These are phyloP conservation scores for Lepidium africanum DNA, from an alignment of 345 rosid species.

Conservation along the genomic window DNA sequence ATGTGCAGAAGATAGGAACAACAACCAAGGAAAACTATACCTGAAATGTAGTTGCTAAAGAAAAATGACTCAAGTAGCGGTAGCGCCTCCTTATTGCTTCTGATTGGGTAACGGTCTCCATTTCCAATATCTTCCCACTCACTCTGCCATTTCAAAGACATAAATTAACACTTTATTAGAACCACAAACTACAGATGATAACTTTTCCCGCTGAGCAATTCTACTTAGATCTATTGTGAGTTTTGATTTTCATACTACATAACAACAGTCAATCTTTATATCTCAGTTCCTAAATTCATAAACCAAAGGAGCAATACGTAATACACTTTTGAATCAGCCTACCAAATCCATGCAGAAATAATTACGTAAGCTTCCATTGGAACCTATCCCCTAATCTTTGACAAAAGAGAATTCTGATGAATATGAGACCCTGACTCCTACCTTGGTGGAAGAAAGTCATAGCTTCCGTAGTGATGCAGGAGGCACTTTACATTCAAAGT, in stretches of 20 bases:
- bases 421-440: not conserved
- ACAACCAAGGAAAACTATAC: conserved; percentile 24
- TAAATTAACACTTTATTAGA: not conserved
- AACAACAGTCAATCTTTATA: not conserved
- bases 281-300: not conserved
- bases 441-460: conserved; percentile 58
- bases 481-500: conserved; percentile 83
- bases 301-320: not conserved
- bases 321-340: not conserved
- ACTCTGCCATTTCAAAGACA: conserved; percentile 41
- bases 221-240: not conserved
- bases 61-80: conserved; percentile 85
- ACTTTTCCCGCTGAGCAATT: not conserved
- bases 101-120: conserved; percentile 81
- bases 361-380: not conserved
- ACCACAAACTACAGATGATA: not conserved
- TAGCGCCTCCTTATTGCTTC: conserved; percentile 82
- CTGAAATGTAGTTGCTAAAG: conserved; percentile 80
- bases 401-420: not conserved
- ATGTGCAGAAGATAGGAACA: not conserved
- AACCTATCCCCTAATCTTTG: not conserved
- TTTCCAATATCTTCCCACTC: conserved; percentile 71
- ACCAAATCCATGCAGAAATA: not conserved
- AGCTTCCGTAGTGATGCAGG: conserved; percentile 79
- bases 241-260: not conserved